A percentile compares a stretch with the other conserved stretches of the same genome.
These are phyloP conservation scores for Anacardium occidentale DNA, from an alignment of 345 rosid genomes.

Conservation along the genomic window DNA sequence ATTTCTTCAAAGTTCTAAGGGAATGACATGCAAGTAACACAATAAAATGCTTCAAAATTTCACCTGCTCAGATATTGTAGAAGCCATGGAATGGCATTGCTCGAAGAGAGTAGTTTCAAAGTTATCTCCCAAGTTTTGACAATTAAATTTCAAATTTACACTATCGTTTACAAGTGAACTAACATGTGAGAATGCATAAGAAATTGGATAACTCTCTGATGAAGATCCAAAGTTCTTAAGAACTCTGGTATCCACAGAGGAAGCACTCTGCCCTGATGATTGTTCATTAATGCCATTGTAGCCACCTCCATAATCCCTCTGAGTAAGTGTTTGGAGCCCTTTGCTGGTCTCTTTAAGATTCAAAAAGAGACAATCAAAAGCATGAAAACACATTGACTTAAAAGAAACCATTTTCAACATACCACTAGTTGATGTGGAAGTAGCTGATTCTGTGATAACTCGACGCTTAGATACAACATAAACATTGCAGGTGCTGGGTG, in stretches of 20 bases:
- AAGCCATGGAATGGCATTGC: conserved; percentile 21
- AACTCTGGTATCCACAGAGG: conserved; percentile 29
- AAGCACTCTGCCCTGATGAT: conserved; percentile 26
- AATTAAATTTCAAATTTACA: conserved; percentile 15
- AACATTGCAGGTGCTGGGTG: conserved; percentile 51
- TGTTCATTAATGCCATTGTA: conserved; percentile 28
- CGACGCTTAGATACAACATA: conserved; percentile 48
- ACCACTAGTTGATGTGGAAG: conserved; percentile 32
- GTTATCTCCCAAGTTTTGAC: conserved; percentile 13
- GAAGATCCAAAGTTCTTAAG: conserved; percentile 21
- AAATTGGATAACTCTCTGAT: conserved; percentile 28
- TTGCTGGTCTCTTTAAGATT: conserved; percentile 26
- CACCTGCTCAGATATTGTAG: conserved; percentile 37
- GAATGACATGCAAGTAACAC: not conserved
- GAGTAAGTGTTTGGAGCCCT: conserved; percentile 10
- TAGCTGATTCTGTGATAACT: conserved; percentile 49
- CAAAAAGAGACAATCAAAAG: conserved; percentile 14
- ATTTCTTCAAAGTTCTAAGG: not conserved
- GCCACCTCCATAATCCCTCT: conserved; percentile 24
- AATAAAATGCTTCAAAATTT: conserved; percentile 3
- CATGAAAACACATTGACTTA: conserved; percentile 3
- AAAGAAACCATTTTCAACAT: conserved; percentile 18
- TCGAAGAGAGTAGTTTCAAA: conserved; percentile 2
- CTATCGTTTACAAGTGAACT: conserved; percentile 12
- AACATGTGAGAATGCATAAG: conserved; percentile 19